Evolutionary conservation across 345 rosid genomes (phyloP).

Genomic region (Clarkia xantiana): DNA sequence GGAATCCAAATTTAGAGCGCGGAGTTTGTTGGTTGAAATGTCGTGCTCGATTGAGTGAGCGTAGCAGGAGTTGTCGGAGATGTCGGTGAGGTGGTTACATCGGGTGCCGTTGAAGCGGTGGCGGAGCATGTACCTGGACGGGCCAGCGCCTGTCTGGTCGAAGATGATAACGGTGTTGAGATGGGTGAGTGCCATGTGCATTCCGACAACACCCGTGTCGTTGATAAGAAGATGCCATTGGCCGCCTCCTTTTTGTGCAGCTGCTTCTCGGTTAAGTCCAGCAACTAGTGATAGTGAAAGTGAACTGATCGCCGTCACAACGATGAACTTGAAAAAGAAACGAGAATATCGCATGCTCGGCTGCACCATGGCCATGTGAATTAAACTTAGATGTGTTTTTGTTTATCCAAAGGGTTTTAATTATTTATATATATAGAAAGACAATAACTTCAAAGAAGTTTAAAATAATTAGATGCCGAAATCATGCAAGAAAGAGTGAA

Average conservation of each 20-base stretch:
- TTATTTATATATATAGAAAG: no score
- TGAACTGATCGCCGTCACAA: not conserved
- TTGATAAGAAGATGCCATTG: slow-evolving; percentile 22
- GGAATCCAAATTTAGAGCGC: slow-evolving; percentile 19
- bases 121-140: slow-evolving; percentile 12
- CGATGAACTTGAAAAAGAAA: no score
- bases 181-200: slow-evolving; percentile 25
- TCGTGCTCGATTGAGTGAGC: slow-evolving; percentile 24
- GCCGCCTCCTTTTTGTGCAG: slow-evolving; percentile 6
- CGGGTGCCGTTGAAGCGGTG: slow-evolving; percentile 7
- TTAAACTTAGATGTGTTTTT: no score
- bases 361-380: no score
- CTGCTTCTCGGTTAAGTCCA: not conserved
- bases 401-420: no score
- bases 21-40: slow-evolving; percentile 10
- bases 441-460: no score
- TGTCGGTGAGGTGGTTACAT: slow-evolving; percentile 8
- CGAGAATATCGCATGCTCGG: no score
- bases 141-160: slow-evolving; percentile 22
- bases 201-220: slow-evolving; percentile 18
- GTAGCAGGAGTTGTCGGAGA: slow-evolving; percentile 15
- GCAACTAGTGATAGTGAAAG: not conserved
- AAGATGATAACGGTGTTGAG: slow-evolving; percentile 20
- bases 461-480: no score
- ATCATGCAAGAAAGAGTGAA: no score